Evolutionary conservation across 176 grass and related monocot species (phyloP).

Genomic region (Bonia amplexicaulis): DNA sequence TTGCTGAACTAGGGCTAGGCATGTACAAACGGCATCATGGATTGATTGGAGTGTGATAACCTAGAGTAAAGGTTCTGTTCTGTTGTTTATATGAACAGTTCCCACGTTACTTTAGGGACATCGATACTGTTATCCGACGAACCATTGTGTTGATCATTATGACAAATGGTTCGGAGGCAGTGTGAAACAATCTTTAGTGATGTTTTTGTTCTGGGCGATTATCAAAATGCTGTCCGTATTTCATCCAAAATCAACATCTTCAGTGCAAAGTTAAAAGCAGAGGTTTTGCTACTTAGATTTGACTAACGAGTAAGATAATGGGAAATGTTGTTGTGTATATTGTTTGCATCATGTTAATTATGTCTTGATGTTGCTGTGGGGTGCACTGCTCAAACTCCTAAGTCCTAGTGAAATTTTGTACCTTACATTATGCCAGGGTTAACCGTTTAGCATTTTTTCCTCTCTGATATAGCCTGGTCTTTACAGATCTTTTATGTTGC

Average conservation of each 20-base stretch:
- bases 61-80: slow-evolving; percentile 33
- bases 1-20: neutral
- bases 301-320: neutral
- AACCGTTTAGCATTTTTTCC: neutral
- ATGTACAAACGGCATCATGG: neutral
- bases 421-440: neutral
- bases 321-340: neutral
- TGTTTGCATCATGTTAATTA: neutral
- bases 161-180: neutral
- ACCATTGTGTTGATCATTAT: neutral
- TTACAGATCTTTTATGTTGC: neutral
- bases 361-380: neutral
- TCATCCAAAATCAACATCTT: neutral
- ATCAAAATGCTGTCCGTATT: neutral
- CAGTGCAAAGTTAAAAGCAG: neutral
- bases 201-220: neutral
- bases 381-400: neutral
- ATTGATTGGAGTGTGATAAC: neutral
- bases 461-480: neutral
- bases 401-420: neutral
- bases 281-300: neutral
- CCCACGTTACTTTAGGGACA: slow-evolving; percentile 29
- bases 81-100: slow-evolving; percentile 6
- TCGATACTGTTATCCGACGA: neutral
- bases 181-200: neutral